phyloP scores from a whole-genome alignment of 208 protist species.

The Tritrichomonas musculus region DNA sequence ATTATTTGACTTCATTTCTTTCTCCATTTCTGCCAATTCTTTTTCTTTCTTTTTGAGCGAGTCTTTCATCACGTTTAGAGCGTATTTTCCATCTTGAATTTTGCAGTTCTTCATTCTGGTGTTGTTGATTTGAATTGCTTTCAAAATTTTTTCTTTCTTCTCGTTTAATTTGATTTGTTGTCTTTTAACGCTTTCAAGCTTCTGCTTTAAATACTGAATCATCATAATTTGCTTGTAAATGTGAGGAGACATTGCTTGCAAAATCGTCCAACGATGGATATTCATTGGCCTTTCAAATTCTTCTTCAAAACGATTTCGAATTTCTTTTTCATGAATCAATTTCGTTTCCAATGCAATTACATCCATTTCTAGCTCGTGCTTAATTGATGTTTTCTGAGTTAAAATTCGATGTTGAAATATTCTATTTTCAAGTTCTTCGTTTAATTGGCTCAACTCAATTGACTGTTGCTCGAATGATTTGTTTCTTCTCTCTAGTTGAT shows the following conservation, averaged over 20 bases:
- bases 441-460: too few relatives aligned
- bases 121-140: background rate
- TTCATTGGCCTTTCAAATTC: conserved; percentile 93
- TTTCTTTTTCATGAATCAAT: conserved; percentile 3
- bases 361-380: background rate
- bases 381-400: too few relatives aligned
- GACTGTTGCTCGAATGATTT: too few relatives aligned
- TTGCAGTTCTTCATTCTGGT: background rate
- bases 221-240: conserved; percentile 58
- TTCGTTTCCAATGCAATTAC: background rate
- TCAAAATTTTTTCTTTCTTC: background rate
- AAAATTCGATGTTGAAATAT: too few relatives aligned
- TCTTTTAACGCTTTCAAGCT: background rate
- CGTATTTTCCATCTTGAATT: background rate
- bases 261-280: conserved; percentile 88
- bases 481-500: too few relatives aligned
- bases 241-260: conserved; percentile 77
- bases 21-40: background rate
- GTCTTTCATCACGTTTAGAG: background rate
- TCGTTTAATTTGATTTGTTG: background rate
- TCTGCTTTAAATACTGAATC: background rate
- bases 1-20: background rate
- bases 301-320: conserved; percentile 54
- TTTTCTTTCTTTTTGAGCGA: background rate
- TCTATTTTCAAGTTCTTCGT: too few relatives aligned